phyloP scores from a whole-genome alignment of 345 rosid genomes.

The Bruguiera parviflora region DNA sequence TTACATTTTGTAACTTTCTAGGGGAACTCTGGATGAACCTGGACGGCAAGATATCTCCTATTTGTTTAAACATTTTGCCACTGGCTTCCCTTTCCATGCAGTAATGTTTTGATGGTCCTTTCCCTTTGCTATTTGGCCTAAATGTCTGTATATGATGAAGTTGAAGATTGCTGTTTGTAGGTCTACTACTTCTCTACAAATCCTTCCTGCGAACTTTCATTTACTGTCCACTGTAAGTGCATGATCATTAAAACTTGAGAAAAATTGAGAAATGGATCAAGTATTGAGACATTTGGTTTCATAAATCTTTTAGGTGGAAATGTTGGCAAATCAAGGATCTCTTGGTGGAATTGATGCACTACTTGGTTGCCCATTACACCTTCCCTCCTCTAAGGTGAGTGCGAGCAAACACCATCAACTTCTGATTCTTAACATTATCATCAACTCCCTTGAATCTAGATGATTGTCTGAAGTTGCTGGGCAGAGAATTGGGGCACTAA shows the following conservation, averaged over 20 bases:
- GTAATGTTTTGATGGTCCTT: slow-evolving; percentile 35
- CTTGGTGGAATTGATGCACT: slow-evolving; percentile 85
- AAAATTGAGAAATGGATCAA: slow-evolving; percentile 13
- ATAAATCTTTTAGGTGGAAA: slow-evolving; percentile 54
- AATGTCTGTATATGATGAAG: slow-evolving; percentile 16
- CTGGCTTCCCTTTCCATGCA: slow-evolving; percentile 56
- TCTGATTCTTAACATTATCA: too few relatives aligned
- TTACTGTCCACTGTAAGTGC: slow-evolving; percentile 71
- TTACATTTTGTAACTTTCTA: slow-evolving; percentile 28
- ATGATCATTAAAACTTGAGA: slow-evolving; percentile 20
- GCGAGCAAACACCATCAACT: background rate
- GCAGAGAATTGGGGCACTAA: too few relatives aligned
- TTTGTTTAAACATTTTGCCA: slow-evolving; percentile 72
- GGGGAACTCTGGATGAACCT: slow-evolving; percentile 94
- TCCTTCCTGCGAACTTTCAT: slow-evolving; percentile 70
- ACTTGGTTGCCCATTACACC: slow-evolving; percentile 83
- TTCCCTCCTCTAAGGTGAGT: slow-evolving; percentile 71
- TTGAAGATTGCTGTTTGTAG: slow-evolving; percentile 40
- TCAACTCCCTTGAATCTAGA: too few relatives aligned
- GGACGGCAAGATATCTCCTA: slow-evolving; percentile 81
- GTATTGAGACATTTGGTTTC: background rate
- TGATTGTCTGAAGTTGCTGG: too few relatives aligned
- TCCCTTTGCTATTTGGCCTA: slow-evolving; percentile 14
- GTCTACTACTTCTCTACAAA: slow-evolving; percentile 48
- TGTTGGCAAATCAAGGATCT: slow-evolving; percentile 70